Conservation (phyloP, 2,329 filamentous ascomycete genomes). For the Pseudogymnoascus sp. region DNA sequence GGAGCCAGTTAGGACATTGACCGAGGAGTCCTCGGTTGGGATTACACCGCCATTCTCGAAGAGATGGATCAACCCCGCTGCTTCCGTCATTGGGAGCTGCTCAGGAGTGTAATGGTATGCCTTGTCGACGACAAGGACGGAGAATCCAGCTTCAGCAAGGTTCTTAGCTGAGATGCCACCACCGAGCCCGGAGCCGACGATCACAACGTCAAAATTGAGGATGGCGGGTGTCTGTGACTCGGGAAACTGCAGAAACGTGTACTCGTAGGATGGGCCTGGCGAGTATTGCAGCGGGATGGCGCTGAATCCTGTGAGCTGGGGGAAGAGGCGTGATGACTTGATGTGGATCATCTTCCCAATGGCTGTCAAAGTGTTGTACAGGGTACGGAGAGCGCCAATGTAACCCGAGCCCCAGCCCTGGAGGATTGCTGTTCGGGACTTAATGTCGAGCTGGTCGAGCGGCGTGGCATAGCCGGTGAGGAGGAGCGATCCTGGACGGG, state of each 20-base stretch:
- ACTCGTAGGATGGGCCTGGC: conserved; percentile 31
- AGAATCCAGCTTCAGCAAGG: conserved; percentile 65
- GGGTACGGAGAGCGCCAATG: conserved; percentile 44
- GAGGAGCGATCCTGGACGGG: conserved; percentile 53
- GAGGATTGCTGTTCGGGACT: conserved; percentile 54
- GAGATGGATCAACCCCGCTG: conserved; percentile 52
- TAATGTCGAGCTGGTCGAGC: conserved; percentile 52
- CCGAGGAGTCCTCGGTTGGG: conserved; percentile 47
- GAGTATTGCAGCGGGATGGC: conserved; percentile 40
- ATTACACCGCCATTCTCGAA: conserved; percentile 60
- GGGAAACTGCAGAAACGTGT: conserved; percentile 26
- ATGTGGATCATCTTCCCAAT: conserved; percentile 39
- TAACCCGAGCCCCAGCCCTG: conserved; percentile 54
- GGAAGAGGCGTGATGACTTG: conserved; percentile 48
- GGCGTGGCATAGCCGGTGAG: conserved; percentile 61
- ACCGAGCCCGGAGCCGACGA: conserved; percentile 82
- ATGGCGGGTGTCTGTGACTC: conserved; percentile 38
- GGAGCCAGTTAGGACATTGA: conserved; percentile 58
- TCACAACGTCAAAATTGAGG: conserved; percentile 72
- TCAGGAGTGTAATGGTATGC: conserved; percentile 66
- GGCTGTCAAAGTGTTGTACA: conserved; percentile 48
- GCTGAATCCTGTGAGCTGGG: conserved; percentile 49
- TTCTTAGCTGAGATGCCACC: conserved; percentile 76
- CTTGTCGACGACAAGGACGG: conserved; percentile 76
- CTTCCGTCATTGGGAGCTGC: conserved; percentile 66